A percentile compares a stretch with the other conserved stretches of the same genome.
Conservation (phyloP, 108 stramenopile species). For the Cyclotella baltica region DNA sequence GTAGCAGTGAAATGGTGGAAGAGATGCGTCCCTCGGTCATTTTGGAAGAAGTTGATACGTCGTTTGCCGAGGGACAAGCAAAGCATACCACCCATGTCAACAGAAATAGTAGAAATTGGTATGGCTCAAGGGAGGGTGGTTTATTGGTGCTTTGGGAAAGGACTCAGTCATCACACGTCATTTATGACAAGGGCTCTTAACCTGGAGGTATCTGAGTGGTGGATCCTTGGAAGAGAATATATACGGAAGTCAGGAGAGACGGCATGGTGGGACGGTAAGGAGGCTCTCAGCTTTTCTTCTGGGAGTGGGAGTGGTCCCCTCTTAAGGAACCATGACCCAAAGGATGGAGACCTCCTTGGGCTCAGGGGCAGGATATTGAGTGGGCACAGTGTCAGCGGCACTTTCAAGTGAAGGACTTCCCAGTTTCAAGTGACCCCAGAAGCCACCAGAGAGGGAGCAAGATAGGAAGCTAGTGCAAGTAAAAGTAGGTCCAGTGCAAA, state of each 20-base stretch:
- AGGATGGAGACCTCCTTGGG: neutral
- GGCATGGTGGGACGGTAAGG: conserved; percentile 51
- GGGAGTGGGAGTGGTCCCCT: no score
- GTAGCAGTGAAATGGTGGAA: neutral
- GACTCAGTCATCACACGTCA: neutral
- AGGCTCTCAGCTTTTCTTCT: conserved; percentile 47
- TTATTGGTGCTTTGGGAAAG: neutral
- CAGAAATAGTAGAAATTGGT: no score
- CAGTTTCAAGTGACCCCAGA: neutral
- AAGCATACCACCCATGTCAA: no score
- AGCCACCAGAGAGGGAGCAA: neutral
- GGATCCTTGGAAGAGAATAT: conserved; percentile 13
- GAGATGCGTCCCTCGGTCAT: neutral
- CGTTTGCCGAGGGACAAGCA: no score
- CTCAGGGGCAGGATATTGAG: neutral
- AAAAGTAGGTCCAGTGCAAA: conserved; percentile 30
- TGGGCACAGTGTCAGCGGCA: no score
- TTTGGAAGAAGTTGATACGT: neutral
- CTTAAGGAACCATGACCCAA: neutral
- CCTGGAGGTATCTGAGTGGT: neutral
- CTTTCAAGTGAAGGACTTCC: neutral
- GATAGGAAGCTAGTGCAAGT: neutral
- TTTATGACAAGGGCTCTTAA: no score
- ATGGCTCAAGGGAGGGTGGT: neutral
- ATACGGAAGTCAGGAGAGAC: conserved; percentile 8